Percentiles rank a stretch among this genome's conserved stretches.
Evolutionary conservation across 2,329 filamentous ascomycete genomes (phyloP).

Genomic region (Myotisia sp.): DNA sequence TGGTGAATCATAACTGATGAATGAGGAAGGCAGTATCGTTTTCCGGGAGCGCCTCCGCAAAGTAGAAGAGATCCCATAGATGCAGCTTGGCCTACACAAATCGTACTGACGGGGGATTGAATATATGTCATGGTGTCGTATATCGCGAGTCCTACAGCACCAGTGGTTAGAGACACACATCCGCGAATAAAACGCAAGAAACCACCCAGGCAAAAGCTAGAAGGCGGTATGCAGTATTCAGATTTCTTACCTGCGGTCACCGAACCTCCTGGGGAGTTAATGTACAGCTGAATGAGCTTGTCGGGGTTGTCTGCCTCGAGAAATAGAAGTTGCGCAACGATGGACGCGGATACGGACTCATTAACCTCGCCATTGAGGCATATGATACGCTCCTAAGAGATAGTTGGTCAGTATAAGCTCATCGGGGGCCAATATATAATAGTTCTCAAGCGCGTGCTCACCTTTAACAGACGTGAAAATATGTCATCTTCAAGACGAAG

Average conservation of each 20-base stretch:
- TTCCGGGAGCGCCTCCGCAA: conserved; percentile 69
- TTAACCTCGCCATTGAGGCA: conserved; percentile 87
- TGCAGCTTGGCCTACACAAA: conserved; percentile 86
- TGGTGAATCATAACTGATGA: conserved; percentile 96
- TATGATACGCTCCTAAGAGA: conserved; percentile 67
- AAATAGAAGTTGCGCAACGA: conserved; percentile 91
- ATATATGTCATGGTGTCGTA: conserved; percentile 99
- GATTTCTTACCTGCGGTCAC: conserved; percentile 55
- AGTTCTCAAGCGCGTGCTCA: conserved; percentile 22
- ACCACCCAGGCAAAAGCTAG: not conserved
- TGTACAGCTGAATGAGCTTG: conserved; percentile 93
- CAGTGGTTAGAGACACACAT: not conserved
- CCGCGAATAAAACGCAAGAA: not conserved
- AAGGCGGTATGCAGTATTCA: too few relatives aligned
- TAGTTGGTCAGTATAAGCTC: not conserved
- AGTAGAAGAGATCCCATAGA: conserved; percentile 88
- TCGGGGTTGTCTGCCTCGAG: conserved; percentile 93
- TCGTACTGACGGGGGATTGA: conserved; percentile 77
- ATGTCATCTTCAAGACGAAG: conserved; percentile 50
- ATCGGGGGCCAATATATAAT: not conserved
- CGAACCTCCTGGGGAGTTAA: conserved; percentile 88
- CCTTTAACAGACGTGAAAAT: conserved; percentile 65
- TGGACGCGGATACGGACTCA: conserved; percentile 77
- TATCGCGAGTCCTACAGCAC: conserved; percentile 50
- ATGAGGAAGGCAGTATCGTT: conserved; percentile 82